Conservation (phyloP, 2,329 filamentous ascomycete genomes). For the Emericellopsis cladophorae region DNA sequence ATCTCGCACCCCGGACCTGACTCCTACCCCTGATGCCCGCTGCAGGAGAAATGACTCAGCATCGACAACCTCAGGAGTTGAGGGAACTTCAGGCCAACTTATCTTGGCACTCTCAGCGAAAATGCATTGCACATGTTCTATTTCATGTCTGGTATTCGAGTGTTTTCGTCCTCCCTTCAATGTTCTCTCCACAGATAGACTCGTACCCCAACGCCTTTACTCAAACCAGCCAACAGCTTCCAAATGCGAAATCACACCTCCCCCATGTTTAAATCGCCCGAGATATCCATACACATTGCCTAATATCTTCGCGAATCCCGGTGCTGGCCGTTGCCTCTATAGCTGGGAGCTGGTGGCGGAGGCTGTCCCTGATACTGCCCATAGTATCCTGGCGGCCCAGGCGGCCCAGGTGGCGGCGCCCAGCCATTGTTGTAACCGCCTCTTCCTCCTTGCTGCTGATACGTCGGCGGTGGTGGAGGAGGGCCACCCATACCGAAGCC, state of each 20-base stretch:
- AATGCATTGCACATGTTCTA: no score
- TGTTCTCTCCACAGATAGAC: no score
- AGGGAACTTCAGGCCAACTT: no score
- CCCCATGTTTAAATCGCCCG: not conserved
- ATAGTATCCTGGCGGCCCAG: conserved; percentile 7
- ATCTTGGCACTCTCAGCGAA: no score
- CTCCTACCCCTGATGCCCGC: no score
- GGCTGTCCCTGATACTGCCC: conserved; percentile 4
- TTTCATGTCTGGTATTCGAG: no score
- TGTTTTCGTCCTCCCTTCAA: no score
- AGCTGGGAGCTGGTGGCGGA: not conserved
- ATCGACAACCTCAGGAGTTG: no score
- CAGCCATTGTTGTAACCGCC: not conserved
- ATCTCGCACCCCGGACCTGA: no score
- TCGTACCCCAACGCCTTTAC: no score
- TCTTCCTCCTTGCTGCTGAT: conserved; percentile 9
- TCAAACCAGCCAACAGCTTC: not conserved
- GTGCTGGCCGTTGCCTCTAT: not conserved
- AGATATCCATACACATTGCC: no score
- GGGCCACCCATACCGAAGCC: conserved; percentile 20
- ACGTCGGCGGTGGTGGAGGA: conserved; percentile 14
- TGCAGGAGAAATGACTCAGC: no score
- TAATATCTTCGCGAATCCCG: not conserved
- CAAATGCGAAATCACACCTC: not conserved
- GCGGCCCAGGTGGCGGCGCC: not conserved